These are phyloP conservation scores for Pulveroboletus sp. DNA, from an alignment of 768 basidiomycete species.

Conservation along the genomic window DNA sequence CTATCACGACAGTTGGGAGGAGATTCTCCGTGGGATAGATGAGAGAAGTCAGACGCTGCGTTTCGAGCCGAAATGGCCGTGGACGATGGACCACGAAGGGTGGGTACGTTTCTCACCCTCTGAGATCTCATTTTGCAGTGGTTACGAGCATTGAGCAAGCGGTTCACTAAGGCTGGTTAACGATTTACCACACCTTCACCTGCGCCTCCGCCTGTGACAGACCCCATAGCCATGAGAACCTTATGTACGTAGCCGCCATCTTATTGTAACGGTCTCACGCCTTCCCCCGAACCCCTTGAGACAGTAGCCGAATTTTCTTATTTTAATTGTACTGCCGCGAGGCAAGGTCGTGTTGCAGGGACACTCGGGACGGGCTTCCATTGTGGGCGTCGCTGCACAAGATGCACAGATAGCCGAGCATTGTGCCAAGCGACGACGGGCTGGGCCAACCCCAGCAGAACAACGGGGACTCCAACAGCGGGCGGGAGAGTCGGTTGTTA, in stretches of 20 bases:
- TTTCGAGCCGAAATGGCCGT: conserved; percentile 5
- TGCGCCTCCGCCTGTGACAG: not conserved
- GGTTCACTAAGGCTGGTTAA: conserved; percentile 7
- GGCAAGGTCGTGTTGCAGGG: conserved; percentile 12
- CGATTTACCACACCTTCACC: not conserved
- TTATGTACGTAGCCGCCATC: not conserved
- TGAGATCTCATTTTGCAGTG: conserved; percentile 28
- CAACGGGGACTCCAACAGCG: not conserved
- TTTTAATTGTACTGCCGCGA: conserved; percentile 5
- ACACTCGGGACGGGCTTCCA: conserved; percentile 2
- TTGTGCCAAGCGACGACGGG: conserved; percentile 2
- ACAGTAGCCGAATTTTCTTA: conserved; percentile 14
- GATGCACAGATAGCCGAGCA: conserved; percentile 2
- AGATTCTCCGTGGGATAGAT: conserved; percentile 43
- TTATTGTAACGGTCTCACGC: conserved; percentile 3
- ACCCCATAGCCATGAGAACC: not conserved
- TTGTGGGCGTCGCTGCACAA: not conserved
- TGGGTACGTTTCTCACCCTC: conserved; percentile 16
- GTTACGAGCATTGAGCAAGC: conserved; percentile 16
- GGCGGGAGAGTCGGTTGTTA: not conserved
- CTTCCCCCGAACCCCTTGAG: conserved; percentile 1
- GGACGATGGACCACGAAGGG: conserved; percentile 1
- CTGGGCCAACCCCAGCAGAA: not conserved
- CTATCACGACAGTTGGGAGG: conserved; percentile 49
- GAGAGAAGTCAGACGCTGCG: conserved; percentile 11